Conservation (phyloP, 1,139 yeast species). For the Pichia sp. region DNA sequence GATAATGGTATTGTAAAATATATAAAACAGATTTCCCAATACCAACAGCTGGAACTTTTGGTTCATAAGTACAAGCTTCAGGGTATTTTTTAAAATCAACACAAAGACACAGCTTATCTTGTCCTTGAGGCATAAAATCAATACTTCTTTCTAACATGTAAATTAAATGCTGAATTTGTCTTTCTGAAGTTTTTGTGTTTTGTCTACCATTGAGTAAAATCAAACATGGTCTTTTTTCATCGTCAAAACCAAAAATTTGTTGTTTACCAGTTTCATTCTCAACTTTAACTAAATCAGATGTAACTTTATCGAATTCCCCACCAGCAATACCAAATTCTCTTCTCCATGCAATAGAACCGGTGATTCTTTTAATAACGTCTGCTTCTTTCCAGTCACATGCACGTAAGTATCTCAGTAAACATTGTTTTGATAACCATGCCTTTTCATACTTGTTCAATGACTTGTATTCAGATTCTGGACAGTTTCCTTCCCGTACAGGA, state of each 20-base stretch:
- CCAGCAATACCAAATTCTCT: slow-evolving; percentile 72
- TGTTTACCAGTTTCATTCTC: slow-evolving; percentile 90
- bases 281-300: slow-evolving; percentile 53
- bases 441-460: slow-evolving; percentile 57
- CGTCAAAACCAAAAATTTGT: slow-evolving; percentile 79
- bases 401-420: slow-evolving; percentile 75
- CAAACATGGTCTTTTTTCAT: slow-evolving; percentile 79
- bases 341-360: slow-evolving; percentile 43
- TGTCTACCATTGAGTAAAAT: slow-evolving; percentile 86
- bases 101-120: slow-evolving; percentile 80
- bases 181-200: slow-evolving; percentile 76
- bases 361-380: slow-evolving; percentile 63
- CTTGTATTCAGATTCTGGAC: slow-evolving; percentile 18
- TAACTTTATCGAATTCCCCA: slow-evolving; percentile 45
- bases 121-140: slow-evolving; percentile 92
- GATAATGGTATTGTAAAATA: slow-evolving; percentile 59
- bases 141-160: slow-evolving; percentile 87
- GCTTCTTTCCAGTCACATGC: slow-evolving; percentile 83
- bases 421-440: slow-evolving; percentile 87
- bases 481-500: slow-evolving; percentile 38
- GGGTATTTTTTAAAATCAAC: slow-evolving; percentile 79
- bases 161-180: slow-evolving; percentile 88
- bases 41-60: slow-evolving; percentile 76
- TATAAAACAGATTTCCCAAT: slow-evolving; percentile 70
- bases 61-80: slow-evolving; percentile 44